A percentile compares a stretch with the other conserved stretches of the same genome.
Evolutionary conservation across 345 rosid species (phyloP).

Genomic region (Linum tenue): DNA sequence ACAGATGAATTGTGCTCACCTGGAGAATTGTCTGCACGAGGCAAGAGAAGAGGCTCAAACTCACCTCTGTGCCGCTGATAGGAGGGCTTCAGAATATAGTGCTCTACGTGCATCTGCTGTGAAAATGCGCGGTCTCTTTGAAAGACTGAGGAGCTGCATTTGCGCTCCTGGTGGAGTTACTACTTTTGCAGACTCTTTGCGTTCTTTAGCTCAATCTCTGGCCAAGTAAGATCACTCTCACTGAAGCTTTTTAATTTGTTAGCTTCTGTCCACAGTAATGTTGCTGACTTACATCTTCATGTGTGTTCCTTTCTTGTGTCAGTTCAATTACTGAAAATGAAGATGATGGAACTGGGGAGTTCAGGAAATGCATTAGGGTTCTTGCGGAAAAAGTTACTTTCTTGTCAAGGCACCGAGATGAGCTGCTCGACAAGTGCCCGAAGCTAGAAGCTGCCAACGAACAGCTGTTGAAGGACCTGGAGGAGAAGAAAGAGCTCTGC

Average conservation of each 20-base stretch:
- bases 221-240: constrained; percentile 50
- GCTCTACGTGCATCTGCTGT: constrained; percentile 82
- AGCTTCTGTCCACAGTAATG: background rate
- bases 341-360: constrained; percentile 64
- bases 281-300: background rate
- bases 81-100: constrained; percentile 77
- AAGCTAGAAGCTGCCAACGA: constrained; percentile 63
- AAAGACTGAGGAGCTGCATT: constrained; percentile 65
- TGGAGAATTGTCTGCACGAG: constrained; percentile 96
- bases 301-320: constrained; percentile 22
- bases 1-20: constrained; percentile 97
- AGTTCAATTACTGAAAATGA: constrained; percentile 63
- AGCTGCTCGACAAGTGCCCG: constrained; percentile 62
- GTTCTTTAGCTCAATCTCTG: constrained; percentile 76
- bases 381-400: constrained; percentile 73
- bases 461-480: constrained; percentile 66
- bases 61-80: constrained; percentile 84
- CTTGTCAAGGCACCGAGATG: constrained; percentile 66
- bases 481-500: constrained; percentile 70
- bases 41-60: constrained; percentile 99
- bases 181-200: constrained; percentile 70
- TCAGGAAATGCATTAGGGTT: constrained; percentile 58
- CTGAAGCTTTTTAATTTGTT: background rate
- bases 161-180: constrained; percentile 53
- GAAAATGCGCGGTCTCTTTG: constrained; percentile 72